Evolutionary conservation across 345 rosid species (phyloP).

Genomic region (Lepidium aucheri): DNA sequence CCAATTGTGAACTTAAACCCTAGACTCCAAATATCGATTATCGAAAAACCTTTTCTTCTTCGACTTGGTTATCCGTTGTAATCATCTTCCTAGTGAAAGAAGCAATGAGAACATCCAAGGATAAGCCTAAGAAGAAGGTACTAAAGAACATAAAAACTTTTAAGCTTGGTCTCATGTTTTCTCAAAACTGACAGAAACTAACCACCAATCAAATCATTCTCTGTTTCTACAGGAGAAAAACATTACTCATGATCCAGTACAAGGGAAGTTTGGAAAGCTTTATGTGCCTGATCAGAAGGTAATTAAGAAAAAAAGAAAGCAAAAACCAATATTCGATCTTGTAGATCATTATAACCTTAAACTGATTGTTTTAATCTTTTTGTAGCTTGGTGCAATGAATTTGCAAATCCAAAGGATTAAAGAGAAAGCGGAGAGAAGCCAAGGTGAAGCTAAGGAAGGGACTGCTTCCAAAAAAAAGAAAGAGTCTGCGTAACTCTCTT

Average conservation of each 20-base stretch:
- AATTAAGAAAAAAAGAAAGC: slow-evolving; percentile 14
- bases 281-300: slow-evolving; percentile 96
- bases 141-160: neutral
- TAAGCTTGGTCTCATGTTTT: neutral
- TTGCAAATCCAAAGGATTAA: slow-evolving; percentile 72
- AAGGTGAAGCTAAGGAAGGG: slow-evolving; percentile 39
- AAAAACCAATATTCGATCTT: neutral
- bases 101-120: slow-evolving; percentile 72
- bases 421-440: slow-evolving; percentile 88
- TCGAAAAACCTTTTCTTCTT: neutral
- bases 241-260: slow-evolving; percentile 51
- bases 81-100: slow-evolving; percentile 76
- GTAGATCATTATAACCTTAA: neutral
- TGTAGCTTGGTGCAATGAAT: slow-evolving; percentile 49
- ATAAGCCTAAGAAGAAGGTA: slow-evolving; percentile 88
- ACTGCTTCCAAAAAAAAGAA: slow-evolving; percentile 54
- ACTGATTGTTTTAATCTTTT: slow-evolving; percentile 2
- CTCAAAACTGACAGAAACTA: neutral
- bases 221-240: slow-evolving; percentile 52
- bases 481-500: slow-evolving; percentile 39
- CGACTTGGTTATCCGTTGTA: slow-evolving; percentile 73
- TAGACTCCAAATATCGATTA: neutral
- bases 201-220: neutral
- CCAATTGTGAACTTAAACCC: slow-evolving; percentile 22
- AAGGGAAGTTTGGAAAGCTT: slow-evolving; percentile 67